A percentile compares a stretch with the other conserved stretches of the same genome.
These are phyloP conservation scores for Quercus alba DNA, from an alignment of 306 rosid species.

Conservation along the genomic window DNA sequence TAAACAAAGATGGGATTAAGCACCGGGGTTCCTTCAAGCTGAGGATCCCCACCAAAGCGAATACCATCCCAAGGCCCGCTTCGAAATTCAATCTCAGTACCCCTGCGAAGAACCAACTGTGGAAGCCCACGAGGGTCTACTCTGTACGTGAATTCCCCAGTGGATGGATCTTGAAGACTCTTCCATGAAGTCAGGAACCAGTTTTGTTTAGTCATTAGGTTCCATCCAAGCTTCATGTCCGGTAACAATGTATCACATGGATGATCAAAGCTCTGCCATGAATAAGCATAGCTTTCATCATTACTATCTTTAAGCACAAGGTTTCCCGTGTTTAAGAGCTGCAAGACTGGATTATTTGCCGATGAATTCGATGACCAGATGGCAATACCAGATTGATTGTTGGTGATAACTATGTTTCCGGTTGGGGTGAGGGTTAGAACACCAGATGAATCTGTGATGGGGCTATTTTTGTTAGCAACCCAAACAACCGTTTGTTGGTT, in stretches of 20 bases:
- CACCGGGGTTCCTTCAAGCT: slow-evolving; percentile 21
- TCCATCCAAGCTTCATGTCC: slow-evolving; percentile 21
- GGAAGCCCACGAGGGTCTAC: slow-evolving; percentile 39
- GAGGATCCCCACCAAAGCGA: slow-evolving; percentile 28
- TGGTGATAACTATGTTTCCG: slow-evolving; percentile 3
- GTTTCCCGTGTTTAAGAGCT: neutral
- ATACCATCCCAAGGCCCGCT: slow-evolving; percentile 48
- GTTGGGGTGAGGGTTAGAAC: neutral
- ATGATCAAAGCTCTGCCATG: slow-evolving; percentile 22
- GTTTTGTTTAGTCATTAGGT: neutral
- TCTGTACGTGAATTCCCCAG: slow-evolving; percentile 34
- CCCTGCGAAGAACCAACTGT: slow-evolving; percentile 31
- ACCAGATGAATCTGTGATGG: neutral
- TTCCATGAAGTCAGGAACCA: slow-evolving; percentile 30
- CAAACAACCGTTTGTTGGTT: slow-evolving; percentile 2
- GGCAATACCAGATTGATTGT: neutral
- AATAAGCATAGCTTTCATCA: neutral
- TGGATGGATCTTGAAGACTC: slow-evolving; percentile 27
- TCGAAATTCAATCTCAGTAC: slow-evolving; percentile 26
- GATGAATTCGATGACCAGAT: neutral
- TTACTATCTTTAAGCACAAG: slow-evolving; percentile 4
- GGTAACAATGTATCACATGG: slow-evolving; percentile 11
- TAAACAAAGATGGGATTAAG: slow-evolving; percentile 33
- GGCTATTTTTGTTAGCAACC: slow-evolving; percentile 17
- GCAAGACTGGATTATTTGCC: neutral